Evolutionary conservation across 2,329 filamentous ascomycete species (phyloP).

Genomic region (Gyromitra esculenta): DNA sequence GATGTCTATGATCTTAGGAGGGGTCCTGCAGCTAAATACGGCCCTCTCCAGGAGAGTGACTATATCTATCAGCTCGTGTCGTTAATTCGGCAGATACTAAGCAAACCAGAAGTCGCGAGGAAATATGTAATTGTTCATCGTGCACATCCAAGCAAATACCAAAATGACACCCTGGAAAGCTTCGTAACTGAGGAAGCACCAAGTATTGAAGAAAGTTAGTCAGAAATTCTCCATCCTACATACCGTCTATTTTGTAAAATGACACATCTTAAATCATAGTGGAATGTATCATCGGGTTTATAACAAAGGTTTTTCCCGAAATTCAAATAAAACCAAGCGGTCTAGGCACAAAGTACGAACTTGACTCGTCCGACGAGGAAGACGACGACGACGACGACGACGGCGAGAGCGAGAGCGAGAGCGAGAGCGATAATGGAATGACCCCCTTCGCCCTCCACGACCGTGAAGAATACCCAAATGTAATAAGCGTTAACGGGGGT

Average conservation of each 20-base stretch:
- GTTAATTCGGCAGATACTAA: constrained; percentile 29
- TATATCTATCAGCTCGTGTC: constrained; percentile 46
- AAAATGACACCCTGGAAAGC: constrained; percentile 25
- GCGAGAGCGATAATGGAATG: background rate
- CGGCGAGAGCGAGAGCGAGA: no score
- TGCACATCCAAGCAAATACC: constrained; percentile 35
- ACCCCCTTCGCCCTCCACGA: constrained; percentile 15
- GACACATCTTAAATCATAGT: constrained; percentile 18
- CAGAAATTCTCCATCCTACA: background rate
- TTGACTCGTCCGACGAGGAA: constrained; percentile 29
- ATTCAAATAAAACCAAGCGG: constrained; percentile 29
- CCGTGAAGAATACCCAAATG: constrained; percentile 6
- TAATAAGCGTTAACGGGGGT: constrained; percentile 30
- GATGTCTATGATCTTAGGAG: constrained; percentile 40
- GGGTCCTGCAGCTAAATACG: constrained; percentile 2
- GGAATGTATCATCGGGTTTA: constrained; percentile 38
- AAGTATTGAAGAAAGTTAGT: constrained; percentile 40
- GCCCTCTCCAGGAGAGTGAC: constrained; percentile 25
- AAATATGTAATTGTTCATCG: constrained; percentile 44
- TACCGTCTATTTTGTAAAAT: background rate
- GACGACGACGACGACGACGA: constrained; percentile 35
- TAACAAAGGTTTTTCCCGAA: constrained; percentile 38
- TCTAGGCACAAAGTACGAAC: background rate
- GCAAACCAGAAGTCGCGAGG: constrained; percentile 43
- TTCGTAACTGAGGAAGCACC: constrained; percentile 35